Base-by-base conservation (phyloP, 768 basidiomycete species). In the Tricholoma sp. region DNA sequence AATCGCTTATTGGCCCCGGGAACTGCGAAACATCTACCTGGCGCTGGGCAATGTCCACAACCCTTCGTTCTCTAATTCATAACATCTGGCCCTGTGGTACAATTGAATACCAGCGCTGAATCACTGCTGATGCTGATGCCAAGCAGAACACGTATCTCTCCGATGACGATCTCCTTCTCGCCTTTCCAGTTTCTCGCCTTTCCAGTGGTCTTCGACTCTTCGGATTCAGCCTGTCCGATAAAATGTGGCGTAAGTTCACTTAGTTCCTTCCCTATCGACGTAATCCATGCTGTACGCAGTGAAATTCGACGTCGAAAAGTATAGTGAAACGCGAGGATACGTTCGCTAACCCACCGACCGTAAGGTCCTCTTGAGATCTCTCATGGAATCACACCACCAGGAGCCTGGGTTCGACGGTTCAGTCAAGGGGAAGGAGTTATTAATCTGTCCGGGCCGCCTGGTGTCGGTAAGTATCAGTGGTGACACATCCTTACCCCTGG, bases 341-440 rank as follows among this genome's bases (percentile, higher is more conserved):
- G 1, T 84, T 83, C 64, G 68, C 73, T 9, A 78, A 80, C 59
- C 79, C 5, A 59, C 68, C 6, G 76, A 74, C 36, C 74, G 78
- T 48, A 85, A 82, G 69, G 68, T 74, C 8, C 75, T 83, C 4
- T 70, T 83, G 13, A 76, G 76, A 52, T 79, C 81, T 3, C 73
- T 83, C 2, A 75, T 83, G 13, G 79, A 80, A 63, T 75, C 80
- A 0, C 81, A 84, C 59, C 76, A 79, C 60, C 68, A 70, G 13
- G 75, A 77, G 54, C 59, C 75, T 10, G 78, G 76, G 4, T 77
- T 81, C 59, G 80, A 81, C 56, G 84, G 84, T 57, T 81, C 84
- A 58, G 79, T 86, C 66, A 77, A 76, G 60, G 84, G 82, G 36
- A 85, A 86, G 61, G 83, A 82, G 78, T 86, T 12, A 71, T 83